Conservation (phyloP, 148 eudicot species). For the Rheum nobile region DNA sequence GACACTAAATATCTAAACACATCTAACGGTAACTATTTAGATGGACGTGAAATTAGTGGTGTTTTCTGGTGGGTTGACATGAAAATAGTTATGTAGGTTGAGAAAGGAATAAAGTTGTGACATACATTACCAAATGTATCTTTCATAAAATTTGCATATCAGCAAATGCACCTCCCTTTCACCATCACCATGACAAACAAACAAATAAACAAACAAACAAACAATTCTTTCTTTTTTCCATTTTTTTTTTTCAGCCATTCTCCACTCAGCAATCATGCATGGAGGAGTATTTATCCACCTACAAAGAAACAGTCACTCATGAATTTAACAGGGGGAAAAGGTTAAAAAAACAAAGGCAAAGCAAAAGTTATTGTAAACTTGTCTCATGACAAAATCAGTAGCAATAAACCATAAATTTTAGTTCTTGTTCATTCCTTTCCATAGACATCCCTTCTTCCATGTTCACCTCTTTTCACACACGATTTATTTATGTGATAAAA, state of each 20-base stretch:
- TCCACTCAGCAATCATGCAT: background rate
- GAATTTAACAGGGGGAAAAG: background rate
- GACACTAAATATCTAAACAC: no score
- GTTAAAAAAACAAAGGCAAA: background rate
- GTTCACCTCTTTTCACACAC: background rate
- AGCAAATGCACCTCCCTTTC: background rate
- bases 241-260: background rate
- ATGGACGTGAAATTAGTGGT: background rate
- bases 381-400: conserved; percentile 6
- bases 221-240: background rate
- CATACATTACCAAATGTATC: background rate
- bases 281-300: background rate
- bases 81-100: background rate
- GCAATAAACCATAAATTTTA: conserved; percentile 1
- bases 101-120: background rate
- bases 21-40: no score
- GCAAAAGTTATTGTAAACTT: conserved; percentile 5
- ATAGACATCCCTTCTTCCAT: background rate
- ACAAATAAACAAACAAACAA: background rate
- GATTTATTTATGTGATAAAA: background rate
- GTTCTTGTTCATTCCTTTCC: background rate
- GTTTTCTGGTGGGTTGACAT: conserved; percentile 2
- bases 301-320: background rate
- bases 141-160: background rate
- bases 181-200: background rate